phyloP scores from a whole-genome alignment of 768 basidiomycete species.

The Tricholoma sp. region DNA sequence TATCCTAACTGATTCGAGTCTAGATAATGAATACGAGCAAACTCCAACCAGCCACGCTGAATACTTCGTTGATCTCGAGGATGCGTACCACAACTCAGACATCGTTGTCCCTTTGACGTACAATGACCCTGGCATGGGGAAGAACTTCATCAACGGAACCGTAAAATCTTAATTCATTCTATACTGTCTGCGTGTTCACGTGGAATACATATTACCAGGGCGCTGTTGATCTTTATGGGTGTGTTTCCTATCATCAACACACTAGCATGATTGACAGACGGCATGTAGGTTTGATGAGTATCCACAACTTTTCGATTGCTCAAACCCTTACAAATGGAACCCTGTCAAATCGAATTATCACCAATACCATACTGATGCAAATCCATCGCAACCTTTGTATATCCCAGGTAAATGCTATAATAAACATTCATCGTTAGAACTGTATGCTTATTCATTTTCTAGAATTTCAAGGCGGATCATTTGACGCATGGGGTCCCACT shows the following conservation, averaged over 20 bases:
- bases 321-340: constrained; percentile 61
- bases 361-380: constrained; percentile 49
- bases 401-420: constrained; percentile 46
- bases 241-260: constrained; percentile 7
- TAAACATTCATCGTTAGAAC: constrained; percentile 4
- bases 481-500: constrained; percentile 76
- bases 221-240: constrained; percentile 76
- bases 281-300: constrained; percentile 55
- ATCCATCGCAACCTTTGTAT: constrained; percentile 61
- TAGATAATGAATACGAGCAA: constrained; percentile 77
- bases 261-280: background rate
- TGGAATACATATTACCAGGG: constrained; percentile 33
- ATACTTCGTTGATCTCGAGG: constrained; percentile 63
- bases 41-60: constrained; percentile 35
- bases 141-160: constrained; percentile 68
- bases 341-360: constrained; percentile 62
- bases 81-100: constrained; percentile 44
- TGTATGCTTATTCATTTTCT: background rate
- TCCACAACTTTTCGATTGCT: constrained; percentile 79
- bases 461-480: constrained; percentile 72
- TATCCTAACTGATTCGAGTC: background rate
- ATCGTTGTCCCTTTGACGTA: constrained; percentile 72
- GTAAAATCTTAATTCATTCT: constrained; percentile 24
- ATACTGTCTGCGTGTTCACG: background rate
- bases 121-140: constrained; percentile 57